Evolutionary conservation across 192 early-diverging fungal genomes (phyloP).

Genomic region (Polychytrium aggregatum): DNA sequence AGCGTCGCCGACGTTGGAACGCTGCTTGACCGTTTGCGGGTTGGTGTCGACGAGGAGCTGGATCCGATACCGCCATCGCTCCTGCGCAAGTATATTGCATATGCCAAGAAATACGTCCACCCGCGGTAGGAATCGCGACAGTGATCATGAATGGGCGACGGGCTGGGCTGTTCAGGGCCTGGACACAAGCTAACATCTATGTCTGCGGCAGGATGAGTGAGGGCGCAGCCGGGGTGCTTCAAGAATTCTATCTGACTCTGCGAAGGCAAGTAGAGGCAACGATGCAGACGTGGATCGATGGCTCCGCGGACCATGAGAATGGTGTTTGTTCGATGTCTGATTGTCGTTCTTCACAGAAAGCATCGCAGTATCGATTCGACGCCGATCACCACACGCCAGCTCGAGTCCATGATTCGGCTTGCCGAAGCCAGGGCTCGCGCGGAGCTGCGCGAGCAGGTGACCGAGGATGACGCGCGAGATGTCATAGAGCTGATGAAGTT

Average conservation of each 20-base stretch:
- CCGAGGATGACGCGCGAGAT: constrained; percentile 58
- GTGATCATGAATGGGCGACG: no score
- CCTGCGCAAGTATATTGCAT: constrained; percentile 74
- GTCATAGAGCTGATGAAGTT: constrained; percentile 68
- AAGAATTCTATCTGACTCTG: constrained; percentile 64
- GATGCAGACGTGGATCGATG: no score
- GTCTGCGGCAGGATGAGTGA: constrained; percentile 27
- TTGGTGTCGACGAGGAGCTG: constrained; percentile 38
- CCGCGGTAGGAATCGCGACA: constrained; percentile 26
- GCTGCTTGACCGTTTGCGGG: constrained; percentile 31
- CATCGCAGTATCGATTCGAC: constrained; percentile 56
- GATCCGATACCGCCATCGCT: constrained; percentile 52
- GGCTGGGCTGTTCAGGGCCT: no score
- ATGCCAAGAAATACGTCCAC: constrained; percentile 67
- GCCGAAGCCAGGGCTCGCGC: constrained; percentile 66
- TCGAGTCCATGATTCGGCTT: constrained; percentile 68
- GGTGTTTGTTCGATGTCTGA: neutral
- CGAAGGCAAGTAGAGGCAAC: constrained; percentile 9
- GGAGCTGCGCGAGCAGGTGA: constrained; percentile 66
- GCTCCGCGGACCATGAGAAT: neutral
- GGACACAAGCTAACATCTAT: no score
- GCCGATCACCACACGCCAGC: constrained; percentile 69
- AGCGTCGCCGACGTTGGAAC: no score
- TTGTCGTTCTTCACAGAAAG: constrained; percentile 12
- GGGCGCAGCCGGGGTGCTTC: constrained; percentile 46